A percentile compares a stretch with the other conserved stretches of the same genome.
Conservation (phyloP, 495 filamentous ascomycete species). For the Tirmania nivea region DNA sequence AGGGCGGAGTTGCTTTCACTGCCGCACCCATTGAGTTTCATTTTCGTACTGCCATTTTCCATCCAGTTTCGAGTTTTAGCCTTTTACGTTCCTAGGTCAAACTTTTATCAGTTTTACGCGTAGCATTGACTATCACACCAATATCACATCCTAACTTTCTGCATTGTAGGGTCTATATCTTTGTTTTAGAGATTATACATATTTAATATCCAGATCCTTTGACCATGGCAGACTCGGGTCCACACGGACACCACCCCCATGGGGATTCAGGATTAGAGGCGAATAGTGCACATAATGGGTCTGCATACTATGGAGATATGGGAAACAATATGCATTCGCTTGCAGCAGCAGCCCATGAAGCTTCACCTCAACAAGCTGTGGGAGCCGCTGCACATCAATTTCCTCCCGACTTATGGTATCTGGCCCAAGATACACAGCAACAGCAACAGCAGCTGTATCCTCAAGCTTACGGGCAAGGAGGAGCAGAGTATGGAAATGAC, state of each 20-base stretch:
- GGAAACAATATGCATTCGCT: constrained; percentile 13
- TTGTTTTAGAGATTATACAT: no score
- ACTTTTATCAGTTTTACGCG: no score
- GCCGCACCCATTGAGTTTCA: no score
- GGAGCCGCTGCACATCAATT: constrained; percentile 7
- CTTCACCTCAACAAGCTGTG: constrained; percentile 9
- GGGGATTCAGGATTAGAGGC: neutral
- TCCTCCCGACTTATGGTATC: constrained; percentile 18
- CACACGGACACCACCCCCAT: neutral
- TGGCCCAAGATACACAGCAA: constrained; percentile 11
- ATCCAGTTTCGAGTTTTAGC: no score
- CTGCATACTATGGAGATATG: neutral
- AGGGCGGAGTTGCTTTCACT: no score
- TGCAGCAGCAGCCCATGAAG: constrained; percentile 16
- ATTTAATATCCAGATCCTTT: neutral
- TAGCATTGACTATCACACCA: no score
- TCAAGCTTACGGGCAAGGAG: constrained; percentile 8
- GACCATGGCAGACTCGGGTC: neutral
- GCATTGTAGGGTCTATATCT: no score
- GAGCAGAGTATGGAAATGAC: neutral
- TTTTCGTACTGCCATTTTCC: no score
- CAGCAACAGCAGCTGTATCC: constrained; percentile 11
- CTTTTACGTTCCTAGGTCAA: no score
- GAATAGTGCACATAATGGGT: neutral
- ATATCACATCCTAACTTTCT: no score